A percentile compares a stretch with the other conserved stretches of the same genome.
Conservation (phyloP, 2,329 filamentous ascomycete genomes). For the Volutella citrinella region DNA sequence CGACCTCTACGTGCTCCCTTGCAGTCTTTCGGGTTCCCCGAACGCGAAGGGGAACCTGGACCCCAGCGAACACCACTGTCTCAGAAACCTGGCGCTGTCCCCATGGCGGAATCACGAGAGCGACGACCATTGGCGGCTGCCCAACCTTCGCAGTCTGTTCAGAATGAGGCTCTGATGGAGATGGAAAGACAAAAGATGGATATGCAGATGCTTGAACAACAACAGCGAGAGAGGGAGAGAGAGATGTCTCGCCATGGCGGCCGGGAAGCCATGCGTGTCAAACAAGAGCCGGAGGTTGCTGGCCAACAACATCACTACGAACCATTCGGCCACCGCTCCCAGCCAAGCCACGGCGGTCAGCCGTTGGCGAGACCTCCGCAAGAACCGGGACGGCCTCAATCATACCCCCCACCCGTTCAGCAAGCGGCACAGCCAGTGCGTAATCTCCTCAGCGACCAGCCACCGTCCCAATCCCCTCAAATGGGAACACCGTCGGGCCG, state of each 20-base stretch:
- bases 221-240: conserved; percentile 25
- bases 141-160: conserved; percentile 31
- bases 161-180: conserved; percentile 33
- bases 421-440: conserved; percentile 39
- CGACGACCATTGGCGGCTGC: conserved; percentile 32
- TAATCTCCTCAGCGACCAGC: conserved; percentile 37
- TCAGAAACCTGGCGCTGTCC: conserved; percentile 34
- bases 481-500: conserved; percentile 36
- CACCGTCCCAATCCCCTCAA: conserved; percentile 36
- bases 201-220: conserved; percentile 27
- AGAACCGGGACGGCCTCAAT: conserved; percentile 40
- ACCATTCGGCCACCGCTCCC: conserved; percentile 38
- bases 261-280: conserved; percentile 36
- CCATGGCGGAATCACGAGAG: conserved; percentile 33
- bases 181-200: conserved; percentile 32
- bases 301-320: conserved; percentile 42
- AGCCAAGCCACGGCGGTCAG: conserved; percentile 36
- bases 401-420: conserved; percentile 27
- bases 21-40: conserved; percentile 42
- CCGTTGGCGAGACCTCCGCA: conserved; percentile 38
- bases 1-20: conserved; percentile 43
- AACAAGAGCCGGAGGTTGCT: conserved; percentile 49
- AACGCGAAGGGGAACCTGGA: conserved; percentile 32
- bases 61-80: conserved; percentile 38
- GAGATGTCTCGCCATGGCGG: conserved; percentile 28